Evolutionary conservation across 2,329 filamentous ascomycete species (phyloP), one percentile per base, ranked within the genome.

Genomic region (Ophiosphaerella narmari): DNA sequence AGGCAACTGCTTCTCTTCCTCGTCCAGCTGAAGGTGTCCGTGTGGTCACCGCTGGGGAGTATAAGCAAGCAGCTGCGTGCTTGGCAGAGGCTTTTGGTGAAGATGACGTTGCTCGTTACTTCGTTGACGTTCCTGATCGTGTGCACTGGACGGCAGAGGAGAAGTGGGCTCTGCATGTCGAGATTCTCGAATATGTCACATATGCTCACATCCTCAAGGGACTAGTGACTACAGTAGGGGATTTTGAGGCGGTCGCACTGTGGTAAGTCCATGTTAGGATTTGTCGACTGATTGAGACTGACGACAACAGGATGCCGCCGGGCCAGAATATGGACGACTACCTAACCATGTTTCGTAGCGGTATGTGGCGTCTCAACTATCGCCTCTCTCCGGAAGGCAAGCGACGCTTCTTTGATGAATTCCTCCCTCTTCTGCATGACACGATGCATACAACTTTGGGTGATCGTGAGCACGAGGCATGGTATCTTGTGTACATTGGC

Each of bases 401-500:
- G 60, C 80, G 78, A 59, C 87, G 90, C 57, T 91, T 91, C 81
- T 91, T 89, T 74, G 75, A 79, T 55, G 90, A 94, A 73, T 86
- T 93, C 74, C 73, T 91, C 40, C 89, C 89, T 13, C 79, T 91
- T 39, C 81, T 94, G 57, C 84, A 90, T 74, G 77, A 86, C 60
- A 87, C 87, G 65, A 92, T 92, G 77, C 76, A 80, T 53, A 79
- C 83, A 54, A 80, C 89, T 54, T 82, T 94, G 72, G 86, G 87
- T 18, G 78, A 82, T 34, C 81, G 85, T 43, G 86, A 90, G 67
- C 71, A 78, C 60, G 79, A 88, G 53, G 86, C 83, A 67, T 94
- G 89, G 81, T 94, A 94, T 71, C 84, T 95, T 46, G 88, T 91
- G 40, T 94, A 93, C 73, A 79, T 95, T 54, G 90, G 90, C 55